These are phyloP conservation scores for Schwanniomyces pseudopolymorphus DNA, from an alignment of 805 yeast species.

Conservation along the genomic window DNA sequence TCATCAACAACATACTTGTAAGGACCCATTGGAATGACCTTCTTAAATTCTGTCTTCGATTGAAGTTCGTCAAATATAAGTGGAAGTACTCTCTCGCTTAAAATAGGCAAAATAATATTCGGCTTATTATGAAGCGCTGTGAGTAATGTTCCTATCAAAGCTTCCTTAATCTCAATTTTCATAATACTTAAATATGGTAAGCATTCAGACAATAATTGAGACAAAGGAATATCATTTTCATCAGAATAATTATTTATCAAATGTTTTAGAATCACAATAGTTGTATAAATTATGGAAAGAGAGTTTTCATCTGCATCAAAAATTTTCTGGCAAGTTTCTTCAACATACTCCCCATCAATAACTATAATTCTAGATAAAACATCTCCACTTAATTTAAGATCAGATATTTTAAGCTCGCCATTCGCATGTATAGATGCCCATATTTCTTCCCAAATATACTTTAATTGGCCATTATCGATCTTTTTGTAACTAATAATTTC, in stretches of 20 bases:
- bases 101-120: slow-evolving; percentile 41
- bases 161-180: slow-evolving; percentile 56
- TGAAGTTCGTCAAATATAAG: slow-evolving; percentile 52
- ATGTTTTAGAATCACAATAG: slow-evolving; percentile 34
- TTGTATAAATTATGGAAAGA: slow-evolving; percentile 23
- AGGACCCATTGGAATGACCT: slow-evolving; percentile 79
- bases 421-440: slow-evolving; percentile 14
- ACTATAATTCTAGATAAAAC: slow-evolving; percentile 27
- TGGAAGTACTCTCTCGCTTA: slow-evolving; percentile 47
- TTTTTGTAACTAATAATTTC: slow-evolving; percentile 15
- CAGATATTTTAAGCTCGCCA: slow-evolving; percentile 6
- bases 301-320: slow-evolving; percentile 10
- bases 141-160: slow-evolving; percentile 58
- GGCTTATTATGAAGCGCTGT: slow-evolving; percentile 61
- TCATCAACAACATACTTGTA: slow-evolving; percentile 80
- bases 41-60: slow-evolving; percentile 56
- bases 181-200: slow-evolving; percentile 23
- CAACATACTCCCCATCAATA: slow-evolving; percentile 12
- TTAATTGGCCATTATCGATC: slow-evolving; percentile 9
- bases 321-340: slow-evolving; percentile 14
- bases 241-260: slow-evolving; percentile 18
- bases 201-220: slow-evolving; percentile 13
- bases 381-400: slow-evolving; percentile 36
- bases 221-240: slow-evolving; percentile 10
- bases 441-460: slow-evolving; percentile 24